Conservation (phyloP, 176 grass and related monocot genomes). For the Alloteropsis semialata region DNA sequence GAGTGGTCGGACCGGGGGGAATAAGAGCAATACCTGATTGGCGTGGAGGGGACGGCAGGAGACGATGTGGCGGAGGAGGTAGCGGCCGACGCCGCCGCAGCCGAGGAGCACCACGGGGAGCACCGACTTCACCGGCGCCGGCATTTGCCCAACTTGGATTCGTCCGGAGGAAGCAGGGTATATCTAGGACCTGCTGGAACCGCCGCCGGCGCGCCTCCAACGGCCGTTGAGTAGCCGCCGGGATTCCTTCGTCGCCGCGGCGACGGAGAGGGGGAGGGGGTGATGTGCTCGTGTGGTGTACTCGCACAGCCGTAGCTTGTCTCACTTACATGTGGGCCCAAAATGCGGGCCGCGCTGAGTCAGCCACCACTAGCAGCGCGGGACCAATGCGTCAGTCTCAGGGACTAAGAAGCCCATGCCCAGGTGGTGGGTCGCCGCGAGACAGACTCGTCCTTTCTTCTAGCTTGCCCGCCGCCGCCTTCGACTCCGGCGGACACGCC, state of each 20-base stretch:
- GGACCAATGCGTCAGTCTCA: not conserved
- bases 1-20: not conserved
- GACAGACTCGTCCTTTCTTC: not conserved
- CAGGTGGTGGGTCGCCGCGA: not conserved
- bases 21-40: constrained; percentile 32
- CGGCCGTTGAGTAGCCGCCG: not conserved
- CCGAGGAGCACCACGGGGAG: constrained; percentile 81
- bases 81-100: constrained; percentile 80
- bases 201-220: not conserved
- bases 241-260: not conserved
- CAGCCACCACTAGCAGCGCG: not conserved
- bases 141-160: constrained; percentile 22
- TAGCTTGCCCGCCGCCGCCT: not conserved
- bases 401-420: not conserved
- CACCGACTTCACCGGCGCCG: constrained; percentile 20
- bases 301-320: not conserved
- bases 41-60: constrained; percentile 66
- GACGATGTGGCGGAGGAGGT: constrained; percentile 81
- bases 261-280: not conserved
- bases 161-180: not conserved
- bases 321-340: not conserved
- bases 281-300: not conserved
- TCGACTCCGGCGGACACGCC: not conserved
- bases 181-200: not conserved
- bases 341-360: not conserved